These are phyloP conservation scores for Mycena kentingensis DNA, from an alignment of 768 basidiomycete species.

Conservation along the genomic window DNA sequence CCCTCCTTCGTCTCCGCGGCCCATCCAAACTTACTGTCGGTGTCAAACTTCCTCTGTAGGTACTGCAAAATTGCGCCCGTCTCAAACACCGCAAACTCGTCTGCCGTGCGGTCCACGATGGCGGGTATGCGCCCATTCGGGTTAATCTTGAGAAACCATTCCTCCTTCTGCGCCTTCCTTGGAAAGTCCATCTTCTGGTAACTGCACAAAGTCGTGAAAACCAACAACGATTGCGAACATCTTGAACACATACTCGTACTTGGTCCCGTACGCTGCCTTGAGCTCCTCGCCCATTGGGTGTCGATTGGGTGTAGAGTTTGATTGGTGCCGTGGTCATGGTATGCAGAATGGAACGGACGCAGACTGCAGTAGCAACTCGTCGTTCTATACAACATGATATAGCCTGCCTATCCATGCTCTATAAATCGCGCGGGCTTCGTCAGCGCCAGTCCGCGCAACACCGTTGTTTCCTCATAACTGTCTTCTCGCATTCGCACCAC, in stretches of 20 bases:
- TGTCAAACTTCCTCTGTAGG: constrained; percentile 47
- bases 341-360: constrained; percentile 7
- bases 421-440: too few relatives aligned
- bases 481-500: too few relatives aligned
- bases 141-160: constrained; percentile 40
- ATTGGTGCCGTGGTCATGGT: constrained; percentile 26
- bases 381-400: too few relatives aligned
- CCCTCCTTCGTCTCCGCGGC: constrained; percentile 34
- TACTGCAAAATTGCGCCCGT: constrained; percentile 49
- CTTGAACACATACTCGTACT: constrained; percentile 38
- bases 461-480: too few relatives aligned
- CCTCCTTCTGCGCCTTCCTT: constrained; percentile 30
- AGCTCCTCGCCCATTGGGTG: constrained; percentile 71
- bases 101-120: constrained; percentile 30
- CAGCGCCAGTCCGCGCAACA: too few relatives aligned
- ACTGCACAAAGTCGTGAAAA: constrained; percentile 7
- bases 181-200: constrained; percentile 23
- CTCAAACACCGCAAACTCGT: constrained; percentile 41
- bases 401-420: too few relatives aligned
- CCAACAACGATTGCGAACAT: too few relatives aligned
- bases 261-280: constrained; percentile 37
- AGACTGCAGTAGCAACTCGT: too few relatives aligned
- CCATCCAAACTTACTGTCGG: constrained; percentile 43
- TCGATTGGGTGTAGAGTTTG: constrained; percentile 46
- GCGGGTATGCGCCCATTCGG: constrained; percentile 48